Conservation (phyloP, 371 early-diverging fungal species). For the Rhizopus arrhizus region DNA sequence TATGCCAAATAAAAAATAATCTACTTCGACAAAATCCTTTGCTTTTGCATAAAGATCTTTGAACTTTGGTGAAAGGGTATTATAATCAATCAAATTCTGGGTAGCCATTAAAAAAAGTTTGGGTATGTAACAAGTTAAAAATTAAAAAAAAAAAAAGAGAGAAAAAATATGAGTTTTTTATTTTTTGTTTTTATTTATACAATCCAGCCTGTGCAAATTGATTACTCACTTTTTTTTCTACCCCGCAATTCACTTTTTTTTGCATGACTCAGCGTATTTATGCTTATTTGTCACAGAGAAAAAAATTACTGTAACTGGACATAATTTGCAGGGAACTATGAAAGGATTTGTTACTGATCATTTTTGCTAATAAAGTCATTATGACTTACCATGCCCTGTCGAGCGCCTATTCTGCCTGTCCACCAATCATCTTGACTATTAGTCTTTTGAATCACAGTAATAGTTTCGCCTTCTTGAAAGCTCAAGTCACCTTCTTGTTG, state of each 20-base stretch:
- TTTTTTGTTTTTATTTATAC: background rate
- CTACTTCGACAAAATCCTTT: slow-evolving; percentile 79
- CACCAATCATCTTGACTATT: slow-evolving; percentile 84
- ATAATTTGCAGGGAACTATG: slow-evolving; percentile 82
- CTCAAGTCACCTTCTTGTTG: slow-evolving; percentile 75
- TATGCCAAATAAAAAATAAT: background rate
- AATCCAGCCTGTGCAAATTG: slow-evolving; percentile 4
- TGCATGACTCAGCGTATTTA: slow-evolving; percentile 4
- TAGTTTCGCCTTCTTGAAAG: slow-evolving; percentile 77
- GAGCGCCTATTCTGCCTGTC: slow-evolving; percentile 69
- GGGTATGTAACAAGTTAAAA: background rate
- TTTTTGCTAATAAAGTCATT: background rate
- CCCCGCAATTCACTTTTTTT: slow-evolving; percentile 1
- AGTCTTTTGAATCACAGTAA: slow-evolving; percentile 68
- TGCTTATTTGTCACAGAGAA: background rate
- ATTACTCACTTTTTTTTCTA: slow-evolving; percentile 1
- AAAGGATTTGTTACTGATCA: background rate
- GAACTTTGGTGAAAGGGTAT: slow-evolving; percentile 64
- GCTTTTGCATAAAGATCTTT: slow-evolving; percentile 69
- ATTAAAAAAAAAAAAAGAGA: background rate
- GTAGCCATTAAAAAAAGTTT: slow-evolving; percentile 37
- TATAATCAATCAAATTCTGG: slow-evolving; percentile 45
- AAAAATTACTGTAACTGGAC: slow-evolving; percentile 39
- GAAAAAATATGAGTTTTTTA: background rate
- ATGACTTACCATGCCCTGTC: slow-evolving; percentile 65